Conservation (phyloP, 345 rosid genomes). For the Gossypium herbaceum region DNA sequence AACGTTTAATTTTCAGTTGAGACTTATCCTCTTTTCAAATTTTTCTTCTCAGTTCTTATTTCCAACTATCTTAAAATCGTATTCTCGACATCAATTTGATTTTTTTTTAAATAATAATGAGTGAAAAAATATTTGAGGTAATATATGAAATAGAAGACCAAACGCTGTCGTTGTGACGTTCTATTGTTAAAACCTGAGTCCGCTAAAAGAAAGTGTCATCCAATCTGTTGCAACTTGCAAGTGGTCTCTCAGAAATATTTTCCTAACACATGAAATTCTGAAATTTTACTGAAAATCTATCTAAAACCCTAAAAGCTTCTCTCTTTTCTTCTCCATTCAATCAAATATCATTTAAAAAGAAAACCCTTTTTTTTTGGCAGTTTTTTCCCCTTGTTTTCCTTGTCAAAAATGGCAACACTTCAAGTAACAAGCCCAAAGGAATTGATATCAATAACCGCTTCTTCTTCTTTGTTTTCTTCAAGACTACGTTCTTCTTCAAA, state of each 20-base stretch:
- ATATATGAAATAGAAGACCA: background rate
- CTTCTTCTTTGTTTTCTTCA: constrained; percentile 28
- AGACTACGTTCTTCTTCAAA: constrained; percentile 12
- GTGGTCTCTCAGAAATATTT: background rate
- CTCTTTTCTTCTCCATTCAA: background rate
- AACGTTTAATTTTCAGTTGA: too few species aligned
- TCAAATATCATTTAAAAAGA: background rate
- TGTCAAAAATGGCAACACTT: constrained; percentile 44
- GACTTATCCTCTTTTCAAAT: too few species aligned
- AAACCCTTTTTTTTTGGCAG: background rate
- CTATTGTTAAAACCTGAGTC: background rate
- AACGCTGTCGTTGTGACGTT: background rate
- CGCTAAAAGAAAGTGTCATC: too few species aligned
- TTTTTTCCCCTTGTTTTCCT: background rate
- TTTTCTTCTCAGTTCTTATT: too few species aligned
- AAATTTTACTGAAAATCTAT: constrained; percentile 6
- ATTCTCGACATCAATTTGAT: too few species aligned
- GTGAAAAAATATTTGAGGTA: background rate
- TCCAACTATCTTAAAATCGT: too few species aligned
- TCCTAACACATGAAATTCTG: background rate
- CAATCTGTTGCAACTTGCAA: background rate
- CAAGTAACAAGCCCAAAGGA: constrained; percentile 54
- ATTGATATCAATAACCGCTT: constrained; percentile 33
- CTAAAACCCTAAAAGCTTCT: constrained; percentile 50
- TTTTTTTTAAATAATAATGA: too few species aligned